A percentile compares a stretch with the other conserved stretches of the same genome.
Conservation (phyloP, 2,329 filamentous ascomycete genomes). For the Ciborinia camelliae region DNA sequence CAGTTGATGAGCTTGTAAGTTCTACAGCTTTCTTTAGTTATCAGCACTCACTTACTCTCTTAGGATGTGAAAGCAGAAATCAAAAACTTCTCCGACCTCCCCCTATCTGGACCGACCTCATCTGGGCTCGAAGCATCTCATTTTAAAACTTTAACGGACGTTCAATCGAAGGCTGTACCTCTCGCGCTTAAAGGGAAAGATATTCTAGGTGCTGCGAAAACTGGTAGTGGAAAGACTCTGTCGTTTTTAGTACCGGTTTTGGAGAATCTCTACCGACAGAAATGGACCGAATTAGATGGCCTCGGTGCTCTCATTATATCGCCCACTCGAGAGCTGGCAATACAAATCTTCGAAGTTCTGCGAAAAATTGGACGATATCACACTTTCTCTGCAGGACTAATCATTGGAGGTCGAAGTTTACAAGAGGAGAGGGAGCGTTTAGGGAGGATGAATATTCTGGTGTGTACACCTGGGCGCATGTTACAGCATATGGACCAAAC, state of each 20-base stretch:
- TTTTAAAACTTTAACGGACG: constrained; percentile 86
- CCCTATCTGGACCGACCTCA: constrained; percentile 76
- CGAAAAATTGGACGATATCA: constrained; percentile 87
- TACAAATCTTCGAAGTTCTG: constrained; percentile 94
- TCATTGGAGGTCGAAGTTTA: constrained; percentile 90
- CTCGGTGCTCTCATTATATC: constrained; percentile 90
- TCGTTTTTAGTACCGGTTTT: constrained; percentile 89
- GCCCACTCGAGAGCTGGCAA: constrained; percentile 89
- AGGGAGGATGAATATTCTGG: constrained; percentile 91
- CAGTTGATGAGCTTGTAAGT: constrained; percentile 36
- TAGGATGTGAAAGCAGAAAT: constrained; percentile 37
- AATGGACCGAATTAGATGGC: constrained; percentile 88
- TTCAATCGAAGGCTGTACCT: constrained; percentile 86
- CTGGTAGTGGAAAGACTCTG: constrained; percentile 90
- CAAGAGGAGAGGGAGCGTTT: constrained; percentile 83
- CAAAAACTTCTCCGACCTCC: constrained; percentile 76
- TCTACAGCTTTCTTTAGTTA: constrained; percentile 6
- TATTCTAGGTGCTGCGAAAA: constrained; percentile 92
- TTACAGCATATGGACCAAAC: constrained; percentile 95
- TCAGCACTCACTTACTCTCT: constrained; percentile 21
- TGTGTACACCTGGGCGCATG: constrained; percentile 93
- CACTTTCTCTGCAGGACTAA: constrained; percentile 83
- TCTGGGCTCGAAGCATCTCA: constrained; percentile 80
- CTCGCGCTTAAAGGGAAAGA: constrained; percentile 81
- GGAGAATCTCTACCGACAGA: constrained; percentile 84